Evolutionary conservation across 352 stramenopile genomes (phyloP).

Genomic region (Globisporangium nodosum): DNA sequence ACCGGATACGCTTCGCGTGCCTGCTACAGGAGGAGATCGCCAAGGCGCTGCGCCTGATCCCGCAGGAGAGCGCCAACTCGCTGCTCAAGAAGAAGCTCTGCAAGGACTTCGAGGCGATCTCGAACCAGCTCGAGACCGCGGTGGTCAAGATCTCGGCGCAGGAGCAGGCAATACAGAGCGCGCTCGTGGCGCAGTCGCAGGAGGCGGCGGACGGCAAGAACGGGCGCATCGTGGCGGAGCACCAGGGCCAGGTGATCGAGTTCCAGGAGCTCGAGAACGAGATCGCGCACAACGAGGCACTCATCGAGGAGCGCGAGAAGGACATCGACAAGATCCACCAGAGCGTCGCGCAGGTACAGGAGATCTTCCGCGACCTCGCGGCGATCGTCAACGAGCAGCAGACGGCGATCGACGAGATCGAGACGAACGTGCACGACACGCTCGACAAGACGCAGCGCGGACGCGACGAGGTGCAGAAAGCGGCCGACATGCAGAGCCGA

Average conservation of each 20-base stretch:
- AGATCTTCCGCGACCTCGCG: constrained; percentile 87
- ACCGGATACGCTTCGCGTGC: constrained; percentile 82
- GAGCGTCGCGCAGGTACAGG: constrained; percentile 87
- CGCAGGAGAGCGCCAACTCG: constrained; percentile 50
- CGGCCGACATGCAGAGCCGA: constrained; percentile 66
- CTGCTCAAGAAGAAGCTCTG: constrained; percentile 76
- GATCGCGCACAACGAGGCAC: constrained; percentile 83
- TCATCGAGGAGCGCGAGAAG: constrained; percentile 86
- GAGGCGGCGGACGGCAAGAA: constrained; percentile 11
- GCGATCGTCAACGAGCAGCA: constrained; percentile 85
- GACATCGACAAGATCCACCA: constrained; percentile 86
- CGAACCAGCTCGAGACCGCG: constrained; percentile 57
- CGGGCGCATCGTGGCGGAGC: constrained; percentile 53
- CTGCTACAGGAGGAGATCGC: constrained; percentile 79
- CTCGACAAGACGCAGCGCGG: constrained; percentile 82
- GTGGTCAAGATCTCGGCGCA: constrained; percentile 59
- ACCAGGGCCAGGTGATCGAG: constrained; percentile 70
- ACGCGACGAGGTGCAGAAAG: constrained; percentile 81
- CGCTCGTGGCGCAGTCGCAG: constrained; percentile 22
- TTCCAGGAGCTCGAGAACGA: constrained; percentile 81
- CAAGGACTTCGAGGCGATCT: constrained; percentile 80
- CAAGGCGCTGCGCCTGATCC: constrained; percentile 50
- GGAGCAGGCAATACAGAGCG: constrained; percentile 55
- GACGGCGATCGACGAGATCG: constrained; percentile 79
- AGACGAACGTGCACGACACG: constrained; percentile 79